These are phyloP conservation scores for Parachlorella kessleri DNA, from an alignment of 139 green algal species.

Conservation along the genomic window DNA sequence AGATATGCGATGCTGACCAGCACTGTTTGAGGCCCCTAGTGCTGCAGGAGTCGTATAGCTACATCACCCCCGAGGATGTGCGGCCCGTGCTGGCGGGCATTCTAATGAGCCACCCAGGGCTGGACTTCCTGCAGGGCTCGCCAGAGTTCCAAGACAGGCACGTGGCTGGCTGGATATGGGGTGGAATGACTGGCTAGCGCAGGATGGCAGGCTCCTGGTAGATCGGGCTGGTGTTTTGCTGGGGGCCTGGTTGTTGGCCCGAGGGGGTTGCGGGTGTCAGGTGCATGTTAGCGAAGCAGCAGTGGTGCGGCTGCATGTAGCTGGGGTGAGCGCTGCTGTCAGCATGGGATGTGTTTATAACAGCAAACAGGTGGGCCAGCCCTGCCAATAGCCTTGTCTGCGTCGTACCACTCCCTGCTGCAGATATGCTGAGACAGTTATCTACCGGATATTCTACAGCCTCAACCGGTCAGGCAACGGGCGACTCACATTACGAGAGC, in stretches of 20 bases:
- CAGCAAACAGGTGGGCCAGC: no score
- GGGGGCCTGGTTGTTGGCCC: no score
- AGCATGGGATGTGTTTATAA: no score
- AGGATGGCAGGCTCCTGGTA: no score
- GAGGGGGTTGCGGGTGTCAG: no score
- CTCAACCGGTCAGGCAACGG: constrained; percentile 84
- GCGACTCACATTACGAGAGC: constrained; percentile 78
- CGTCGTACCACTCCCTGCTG: background rate
- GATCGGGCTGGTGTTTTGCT: no score
- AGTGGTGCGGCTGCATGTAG: background rate
- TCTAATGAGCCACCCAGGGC: constrained; percentile 89
- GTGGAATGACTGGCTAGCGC: no score
- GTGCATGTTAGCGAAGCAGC: background rate
- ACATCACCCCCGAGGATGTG: constrained; percentile 73
- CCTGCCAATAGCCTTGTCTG: no score
- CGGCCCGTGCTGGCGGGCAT: constrained; percentile 83
- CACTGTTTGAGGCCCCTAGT: no score
- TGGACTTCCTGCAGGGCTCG: constrained; percentile 97
- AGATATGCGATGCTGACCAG: no score
- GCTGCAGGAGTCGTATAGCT: background rate
- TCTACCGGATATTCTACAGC: constrained; percentile 97
- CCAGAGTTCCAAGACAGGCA: constrained; percentile 97
- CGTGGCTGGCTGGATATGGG: no score
- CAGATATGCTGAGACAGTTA: constrained; percentile 96
- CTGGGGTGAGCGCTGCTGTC: background rate